Percentiles rank a stretch among this genome's conserved stretches.
phyloP scores from a whole-genome alignment of 163 green algal genomes.

The Prototheca wickerhamii region DNA sequence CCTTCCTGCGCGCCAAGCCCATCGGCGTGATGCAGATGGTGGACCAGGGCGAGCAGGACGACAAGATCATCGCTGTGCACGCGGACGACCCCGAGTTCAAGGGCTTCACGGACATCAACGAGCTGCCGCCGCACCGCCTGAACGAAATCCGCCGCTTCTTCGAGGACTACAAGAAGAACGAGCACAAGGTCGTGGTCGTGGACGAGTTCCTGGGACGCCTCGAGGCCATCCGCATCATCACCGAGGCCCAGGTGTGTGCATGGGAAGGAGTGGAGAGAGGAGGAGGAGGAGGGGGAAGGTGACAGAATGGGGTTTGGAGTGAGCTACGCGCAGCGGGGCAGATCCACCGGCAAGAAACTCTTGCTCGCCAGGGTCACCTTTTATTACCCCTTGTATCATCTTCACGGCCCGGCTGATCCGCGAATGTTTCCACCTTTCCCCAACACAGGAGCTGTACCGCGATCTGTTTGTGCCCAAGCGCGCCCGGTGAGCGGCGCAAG shows the following conservation, averaged over 20 bases:
- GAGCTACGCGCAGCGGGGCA: too few relatives aligned
- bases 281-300: not conserved
- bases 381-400: too few relatives aligned
- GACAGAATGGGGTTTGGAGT: not conserved
- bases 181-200: constrained; percentile 85
- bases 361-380: too few relatives aligned
- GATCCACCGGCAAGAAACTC: too few relatives aligned
- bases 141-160: constrained; percentile 77
- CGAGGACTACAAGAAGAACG: constrained; percentile 63
- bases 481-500: not conserved
- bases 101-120: constrained; percentile 76
- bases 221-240: constrained; percentile 57
- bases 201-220: constrained; percentile 67
- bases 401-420: too few relatives aligned
- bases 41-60: constrained; percentile 78
- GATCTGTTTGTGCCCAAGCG: constrained; percentile 8
- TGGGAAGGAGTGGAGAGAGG: not conserved
- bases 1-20: constrained; percentile 76
- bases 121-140: constrained; percentile 82
- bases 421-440: not conserved
- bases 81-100: constrained; percentile 90
- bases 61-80: constrained; percentile 86
- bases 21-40: constrained; percentile 98
- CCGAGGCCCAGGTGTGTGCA: constrained; percentile 49
- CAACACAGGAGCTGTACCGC: not conserved